Conservation (phyloP, 2,329 filamentous ascomycete genomes). For the Thermomyces lanuginosus region DNA sequence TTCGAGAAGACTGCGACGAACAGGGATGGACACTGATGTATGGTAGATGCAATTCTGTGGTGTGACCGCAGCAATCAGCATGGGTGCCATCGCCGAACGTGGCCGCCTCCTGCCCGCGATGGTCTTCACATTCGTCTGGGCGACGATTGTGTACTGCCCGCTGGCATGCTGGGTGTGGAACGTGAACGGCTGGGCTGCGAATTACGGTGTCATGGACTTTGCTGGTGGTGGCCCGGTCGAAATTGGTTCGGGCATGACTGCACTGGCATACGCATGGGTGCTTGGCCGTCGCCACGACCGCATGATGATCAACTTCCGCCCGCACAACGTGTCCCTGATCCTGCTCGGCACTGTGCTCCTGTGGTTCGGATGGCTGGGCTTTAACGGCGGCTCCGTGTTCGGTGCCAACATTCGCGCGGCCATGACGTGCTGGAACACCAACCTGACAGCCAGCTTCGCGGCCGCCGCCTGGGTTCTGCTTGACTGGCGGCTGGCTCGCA, state of each 20-base stretch:
- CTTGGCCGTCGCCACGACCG: conserved; percentile 92
- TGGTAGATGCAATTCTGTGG: conserved; percentile 87
- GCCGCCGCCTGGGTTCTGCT: conserved; percentile 89
- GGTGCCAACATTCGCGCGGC: conserved; percentile 85
- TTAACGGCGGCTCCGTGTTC: conserved; percentile 93
- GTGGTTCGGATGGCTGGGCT: conserved; percentile 97
- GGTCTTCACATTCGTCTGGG: conserved; percentile 94
- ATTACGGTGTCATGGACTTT: conserved; percentile 87
- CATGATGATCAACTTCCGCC: conserved; percentile 99
- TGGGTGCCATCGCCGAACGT: conserved; percentile 84
- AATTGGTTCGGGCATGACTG: conserved; percentile 84
- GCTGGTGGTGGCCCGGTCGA: conserved; percentile 94
- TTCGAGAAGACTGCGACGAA: too few species aligned
- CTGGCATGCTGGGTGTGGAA: conserved; percentile 97
- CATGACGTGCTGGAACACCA: conserved; percentile 98
- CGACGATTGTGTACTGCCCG: conserved; percentile 92
- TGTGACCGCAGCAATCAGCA: conserved; percentile 78
- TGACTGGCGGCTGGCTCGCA: conserved; percentile 83
- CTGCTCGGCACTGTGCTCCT: conserved; percentile 88
- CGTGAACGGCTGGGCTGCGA: conserved; percentile 77
- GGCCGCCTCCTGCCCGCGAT: conserved; percentile 83
- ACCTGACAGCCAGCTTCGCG: conserved; percentile 79
- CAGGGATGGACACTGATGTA: not conserved
- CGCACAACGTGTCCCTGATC: conserved; percentile 96
- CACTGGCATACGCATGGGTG: conserved; percentile 87